Evolutionary conservation across 2,329 filamentous ascomycete genomes (phyloP).

Genomic region (Microsporum canis): DNA sequence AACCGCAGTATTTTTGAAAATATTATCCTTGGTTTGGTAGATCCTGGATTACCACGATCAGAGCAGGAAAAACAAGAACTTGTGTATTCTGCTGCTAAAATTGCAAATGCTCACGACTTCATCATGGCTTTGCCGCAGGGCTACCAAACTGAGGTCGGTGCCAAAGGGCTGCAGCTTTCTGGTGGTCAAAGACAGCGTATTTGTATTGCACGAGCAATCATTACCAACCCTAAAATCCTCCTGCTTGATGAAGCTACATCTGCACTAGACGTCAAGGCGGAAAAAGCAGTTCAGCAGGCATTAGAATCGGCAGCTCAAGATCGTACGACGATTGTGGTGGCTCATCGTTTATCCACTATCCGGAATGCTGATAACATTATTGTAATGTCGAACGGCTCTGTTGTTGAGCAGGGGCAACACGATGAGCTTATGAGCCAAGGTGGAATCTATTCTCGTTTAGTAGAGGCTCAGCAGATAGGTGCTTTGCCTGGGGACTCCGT

Average conservation of each 20-base stretch:
- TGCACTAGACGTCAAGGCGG: not conserved
- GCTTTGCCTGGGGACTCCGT: conserved; percentile 6
- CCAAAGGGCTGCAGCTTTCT: not conserved
- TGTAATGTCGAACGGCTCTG: conserved; percentile 50
- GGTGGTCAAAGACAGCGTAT: conserved; percentile 1
- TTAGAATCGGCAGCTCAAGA: not conserved
- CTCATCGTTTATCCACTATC: conserved; percentile 55
- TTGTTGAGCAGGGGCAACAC: conserved; percentile 53
- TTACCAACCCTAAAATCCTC: not conserved
- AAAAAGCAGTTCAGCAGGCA: not conserved
- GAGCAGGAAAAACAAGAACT: conserved; percentile 20
- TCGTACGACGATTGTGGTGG: not conserved
- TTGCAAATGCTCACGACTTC: conserved; percentile 60
- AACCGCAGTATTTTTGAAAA: conserved; percentile 55
- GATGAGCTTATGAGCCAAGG: conserved; percentile 40
- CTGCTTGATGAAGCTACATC: not conserved
- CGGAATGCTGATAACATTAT: conserved; percentile 58
- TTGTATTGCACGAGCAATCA: not conserved
- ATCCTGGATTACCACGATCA: conserved; percentile 1
- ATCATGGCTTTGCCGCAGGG: conserved; percentile 47
- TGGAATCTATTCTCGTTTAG: not conserved
- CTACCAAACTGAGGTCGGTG: not conserved
- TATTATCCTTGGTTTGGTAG: conserved; percentile 42
- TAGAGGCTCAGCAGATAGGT: conserved; percentile 5
- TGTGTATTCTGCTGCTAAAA: conserved; percentile 51